Evolutionary conservation across 2,329 filamentous ascomycete species (phyloP), one percentile per base, ranked within the genome.

Genomic region (Salinomyces thailandicus): DNA sequence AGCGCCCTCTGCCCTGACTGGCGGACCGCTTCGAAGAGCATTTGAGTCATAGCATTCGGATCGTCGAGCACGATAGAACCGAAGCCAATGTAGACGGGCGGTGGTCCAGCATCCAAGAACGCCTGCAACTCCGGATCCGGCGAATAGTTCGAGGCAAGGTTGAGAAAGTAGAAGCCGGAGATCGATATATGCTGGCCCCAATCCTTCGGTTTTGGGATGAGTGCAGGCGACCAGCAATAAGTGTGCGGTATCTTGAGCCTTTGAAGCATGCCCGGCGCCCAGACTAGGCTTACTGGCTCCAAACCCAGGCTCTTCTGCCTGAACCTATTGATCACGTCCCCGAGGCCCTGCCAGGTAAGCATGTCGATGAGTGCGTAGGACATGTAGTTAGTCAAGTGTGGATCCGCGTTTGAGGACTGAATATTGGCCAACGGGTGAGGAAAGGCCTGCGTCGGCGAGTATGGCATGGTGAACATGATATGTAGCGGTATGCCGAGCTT

Each of bases 401-500:
- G 69, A 49, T 91, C 84, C 1, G 81, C 80, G 48, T 85, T 85
- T 0, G 79, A 76, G 1, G 76, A 77, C 44, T 83, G 73, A 38
- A 93, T 79, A 45, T 91, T 89, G 0, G 85, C 85, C 16, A 94
- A 66, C 0, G 86, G 86, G 50, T 94, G 86, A 0, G 85, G 83
- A 47, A 93, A 93, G 0, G 81, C 75, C 54, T 84, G 77, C 0
- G 86, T 93, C 0, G 85, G 80, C 1, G 83, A 83, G 80, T 85
- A 93, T 0, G 86, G 86, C 85, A 94, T 93, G 1, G 86, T 94
- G 61, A 93, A 94, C 82, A 93, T 93, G 59, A 93, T 75, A 49
- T 86, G 81, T 6, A 85, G 54, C 0, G 81, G 81, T 33, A 85
- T 76, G 0, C 79, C 81, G 49, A 85, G 60, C 57, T 81, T 82